Evolutionary conservation across 192 early-diverging fungal species (phyloP).

Genomic region (Martensiomyces pterosporus): DNA sequence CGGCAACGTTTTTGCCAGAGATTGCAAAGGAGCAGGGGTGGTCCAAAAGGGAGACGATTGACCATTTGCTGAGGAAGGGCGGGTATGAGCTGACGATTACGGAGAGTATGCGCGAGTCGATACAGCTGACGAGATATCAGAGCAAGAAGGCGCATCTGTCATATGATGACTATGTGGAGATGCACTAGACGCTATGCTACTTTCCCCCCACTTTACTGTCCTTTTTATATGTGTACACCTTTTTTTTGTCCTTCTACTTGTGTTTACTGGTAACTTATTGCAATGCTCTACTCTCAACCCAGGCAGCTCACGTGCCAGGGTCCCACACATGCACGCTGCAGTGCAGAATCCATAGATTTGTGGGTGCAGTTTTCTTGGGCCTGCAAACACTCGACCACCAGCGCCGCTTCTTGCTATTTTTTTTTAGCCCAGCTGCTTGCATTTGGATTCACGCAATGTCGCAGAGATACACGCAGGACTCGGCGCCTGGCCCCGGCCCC

Average conservation of each 20-base stretch:
- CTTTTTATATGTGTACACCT: no score
- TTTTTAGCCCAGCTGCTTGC: no score
- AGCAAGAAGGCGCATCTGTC: slow-evolving; percentile 64
- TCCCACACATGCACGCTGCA: no score
- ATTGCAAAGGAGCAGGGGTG: slow-evolving; percentile 86
- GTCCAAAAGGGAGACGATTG: slow-evolving; percentile 79
- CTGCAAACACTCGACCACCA: no score
- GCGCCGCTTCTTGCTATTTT: not conserved
- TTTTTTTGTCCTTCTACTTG: no score
- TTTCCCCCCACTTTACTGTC: no score
- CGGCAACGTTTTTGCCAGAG: slow-evolving; percentile 91
- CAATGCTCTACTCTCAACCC: no score
- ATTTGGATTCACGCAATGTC: slow-evolving; percentile 8
- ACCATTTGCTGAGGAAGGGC: slow-evolving; percentile 83
- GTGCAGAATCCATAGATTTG: no score
- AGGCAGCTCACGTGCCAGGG: no score
- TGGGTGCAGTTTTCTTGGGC: no score
- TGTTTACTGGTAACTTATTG: no score
- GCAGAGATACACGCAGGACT: slow-evolving; percentile 1
- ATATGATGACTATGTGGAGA: slow-evolving; percentile 61
- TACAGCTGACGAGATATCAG: slow-evolving; percentile 82
- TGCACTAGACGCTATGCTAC: slow-evolving; percentile 34
- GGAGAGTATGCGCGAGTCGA: slow-evolving; percentile 49
- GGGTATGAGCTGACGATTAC: slow-evolving; percentile 67
- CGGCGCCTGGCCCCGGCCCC: not conserved